phyloP scores from a whole-genome alignment of 1,284 basidiomycete genomes.

The Sphaerobolus stellatus region DNA sequence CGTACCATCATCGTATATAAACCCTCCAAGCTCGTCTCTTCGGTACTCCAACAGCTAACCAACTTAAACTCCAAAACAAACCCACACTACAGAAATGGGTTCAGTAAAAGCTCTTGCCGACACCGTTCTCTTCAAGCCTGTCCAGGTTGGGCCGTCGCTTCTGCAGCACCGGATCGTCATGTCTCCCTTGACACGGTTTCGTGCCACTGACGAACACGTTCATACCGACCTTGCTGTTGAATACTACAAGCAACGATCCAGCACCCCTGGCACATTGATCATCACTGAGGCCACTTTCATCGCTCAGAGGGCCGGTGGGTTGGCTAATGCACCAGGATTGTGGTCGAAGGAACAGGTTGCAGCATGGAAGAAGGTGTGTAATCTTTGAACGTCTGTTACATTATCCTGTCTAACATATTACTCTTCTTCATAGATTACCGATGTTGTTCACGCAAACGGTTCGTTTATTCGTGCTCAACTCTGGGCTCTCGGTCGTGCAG shows the following conservation, averaged over 20 bases:
- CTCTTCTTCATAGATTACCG: slow-evolving; percentile 20
- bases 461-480: slow-evolving; percentile 36
- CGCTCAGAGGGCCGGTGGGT: slow-evolving; percentile 24
- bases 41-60: too few species aligned
- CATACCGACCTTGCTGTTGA: slow-evolving; percentile 13
- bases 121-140: slow-evolving; percentile 37
- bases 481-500: slow-evolving; percentile 37
- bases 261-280: slow-evolving; percentile 27
- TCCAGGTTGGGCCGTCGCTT: slow-evolving; percentile 31
- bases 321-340: slow-evolving; percentile 26
- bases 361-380: slow-evolving; percentile 29
- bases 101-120: too few species aligned
- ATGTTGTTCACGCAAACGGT: slow-evolving; percentile 37
- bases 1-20: too few species aligned
- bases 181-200: slow-evolving; percentile 36
- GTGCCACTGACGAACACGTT: slow-evolving; percentile 27
- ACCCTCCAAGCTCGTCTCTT: too few species aligned
- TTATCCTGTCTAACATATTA: background rate
- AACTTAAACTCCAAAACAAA: too few species aligned
- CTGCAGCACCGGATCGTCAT: slow-evolving; percentile 33
- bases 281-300: slow-evolving; percentile 37
- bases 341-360: slow-evolving; percentile 27
- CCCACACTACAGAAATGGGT: too few species aligned
- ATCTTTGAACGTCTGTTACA: background rate
- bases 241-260: slow-evolving; percentile 35